Base-by-base conservation (phyloP, 106 monocot genomes). In the Dioscorea zingiberensis region DNA sequence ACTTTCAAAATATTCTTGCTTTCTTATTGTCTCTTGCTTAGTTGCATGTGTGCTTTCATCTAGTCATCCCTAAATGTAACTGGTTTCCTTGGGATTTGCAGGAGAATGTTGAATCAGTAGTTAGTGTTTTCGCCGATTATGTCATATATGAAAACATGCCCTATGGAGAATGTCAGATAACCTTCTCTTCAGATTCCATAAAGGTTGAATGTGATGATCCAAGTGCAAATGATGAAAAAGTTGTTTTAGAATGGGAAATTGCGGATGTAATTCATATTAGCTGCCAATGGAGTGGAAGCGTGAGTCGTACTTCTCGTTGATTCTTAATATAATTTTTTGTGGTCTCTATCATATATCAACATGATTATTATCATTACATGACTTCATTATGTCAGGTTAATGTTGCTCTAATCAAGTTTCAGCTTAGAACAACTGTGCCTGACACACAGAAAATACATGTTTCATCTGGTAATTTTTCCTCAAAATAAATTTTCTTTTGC, bases 131-230 rank as follows among this genome's bases (percentile, higher is more conserved):
- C 27, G 65, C 84, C 70, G 88, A 84, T 70, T 81, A 76, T 76
- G 69, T 84, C 44, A 68, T 73, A 70, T 79, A 71, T 59, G 65
- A 55, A 26, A 64, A 47, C 7, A 62, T 18, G 13, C 32, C 64
- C 26, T 75, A 69, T 67, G 61, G 30, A 60, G 84, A 84, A 48
- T 71, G 73, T 28, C 56, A 22, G 22, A 55, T 85, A 44, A 65
- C 64, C 25, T 90, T 90, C 71, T 77, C 46, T 55, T 25, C 79
- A 25, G 85, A 85, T 54, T 75, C 64, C 22, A 62, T 90, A 51
- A 80, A 73, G 55, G 55, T 90, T 38, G 79, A 90, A 27, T 73
- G 71, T 69, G 71, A 60, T 14, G 74, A 80, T 66, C 23, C 44
- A 27, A 69, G 48, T 68, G 85, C 64, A 78, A 59, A 58, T 53